Percentiles rank a stretch among this genome's conserved stretches.
phyloP scores from a whole-genome alignment of 345 rosid species.

The Boechera retrofracta region DNA sequence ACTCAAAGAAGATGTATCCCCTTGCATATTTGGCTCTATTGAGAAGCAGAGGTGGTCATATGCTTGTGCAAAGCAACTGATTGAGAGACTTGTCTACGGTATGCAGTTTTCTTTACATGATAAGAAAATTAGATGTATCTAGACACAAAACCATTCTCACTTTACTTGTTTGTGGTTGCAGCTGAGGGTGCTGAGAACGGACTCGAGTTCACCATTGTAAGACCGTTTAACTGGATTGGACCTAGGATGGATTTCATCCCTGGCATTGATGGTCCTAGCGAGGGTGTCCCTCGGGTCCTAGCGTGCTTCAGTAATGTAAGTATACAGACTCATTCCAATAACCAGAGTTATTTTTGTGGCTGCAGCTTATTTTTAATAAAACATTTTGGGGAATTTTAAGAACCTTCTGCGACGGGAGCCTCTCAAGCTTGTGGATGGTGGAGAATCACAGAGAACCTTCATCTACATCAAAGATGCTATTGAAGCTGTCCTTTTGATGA shows the following conservation, averaged over 20 bases:
- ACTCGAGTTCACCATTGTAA: conserved; percentile 92
- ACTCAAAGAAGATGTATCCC: conserved; percentile 89
- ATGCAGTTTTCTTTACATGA: conserved; percentile 21
- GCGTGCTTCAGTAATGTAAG: conserved; percentile 99
- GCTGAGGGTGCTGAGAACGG: conserved; percentile 99
- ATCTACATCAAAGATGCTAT: conserved; percentile 96
- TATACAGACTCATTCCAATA: not conserved
- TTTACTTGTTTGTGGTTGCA: conserved; percentile 44
- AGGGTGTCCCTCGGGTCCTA: conserved; percentile 98
- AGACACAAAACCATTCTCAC: not conserved
- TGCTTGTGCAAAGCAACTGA: conserved; percentile 99
- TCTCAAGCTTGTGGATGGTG: conserved; percentile 98
- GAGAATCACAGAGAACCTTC: conserved; percentile 94
- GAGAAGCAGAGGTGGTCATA: conserved; percentile 99
- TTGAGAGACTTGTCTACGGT: conserved; percentile 98
- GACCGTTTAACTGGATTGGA: conserved; percentile 99
- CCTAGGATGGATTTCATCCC: conserved; percentile 99
- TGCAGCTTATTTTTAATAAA: not conserved
- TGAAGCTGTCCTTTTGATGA: conserved; percentile 95
- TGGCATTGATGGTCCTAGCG: conserved; percentile 99
- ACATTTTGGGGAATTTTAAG: conserved; percentile 42
- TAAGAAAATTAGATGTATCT: not conserved
- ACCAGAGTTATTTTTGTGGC: not conserved
- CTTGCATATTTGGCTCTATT: conserved; percentile 96
- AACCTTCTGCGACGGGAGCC: conserved; percentile 80